Conservation (phyloP, 176 grass and related monocot species). For the Themeda triandra region DNA sequence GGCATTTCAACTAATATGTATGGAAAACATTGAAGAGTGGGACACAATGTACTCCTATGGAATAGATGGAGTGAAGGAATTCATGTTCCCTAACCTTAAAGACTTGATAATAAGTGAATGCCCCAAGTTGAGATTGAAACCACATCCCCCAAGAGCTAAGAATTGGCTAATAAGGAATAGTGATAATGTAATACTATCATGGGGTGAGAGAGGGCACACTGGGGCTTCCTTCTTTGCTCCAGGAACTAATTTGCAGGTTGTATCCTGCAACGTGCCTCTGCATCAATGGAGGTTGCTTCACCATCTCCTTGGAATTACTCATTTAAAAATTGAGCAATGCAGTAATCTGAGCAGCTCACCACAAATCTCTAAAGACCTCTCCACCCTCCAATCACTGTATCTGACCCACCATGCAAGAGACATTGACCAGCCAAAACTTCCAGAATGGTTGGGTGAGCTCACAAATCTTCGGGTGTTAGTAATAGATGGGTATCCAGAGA, state of each 20-base stretch:
- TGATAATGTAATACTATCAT: neutral
- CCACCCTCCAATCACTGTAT: neutral
- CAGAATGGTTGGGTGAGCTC: neutral
- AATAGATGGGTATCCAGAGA: neutral
- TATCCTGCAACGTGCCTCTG: neutral
- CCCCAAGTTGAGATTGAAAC: neutral
- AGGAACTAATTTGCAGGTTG: neutral
- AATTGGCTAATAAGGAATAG: neutral
- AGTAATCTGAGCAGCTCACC: neutral
- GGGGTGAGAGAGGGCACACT: neutral
- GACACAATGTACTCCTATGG: neutral
- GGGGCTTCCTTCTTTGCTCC: neutral
- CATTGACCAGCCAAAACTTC: neutral
- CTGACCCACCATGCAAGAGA: neutral
- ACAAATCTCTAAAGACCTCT: neutral
- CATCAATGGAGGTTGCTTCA: constrained; percentile 19
- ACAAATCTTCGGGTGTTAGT: neutral
- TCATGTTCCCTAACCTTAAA: constrained; percentile 8
- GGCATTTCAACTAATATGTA: neutral
- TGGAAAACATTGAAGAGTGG: constrained; percentile 4
- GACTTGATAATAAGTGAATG: neutral
- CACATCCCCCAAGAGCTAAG: neutral
- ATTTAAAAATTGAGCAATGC: neutral
- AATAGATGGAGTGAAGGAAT: neutral
- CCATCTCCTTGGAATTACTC: neutral